phyloP scores from a whole-genome alignment of 2,329 filamentous ascomycete genomes.

The Bipolaris gigantea region DNA sequence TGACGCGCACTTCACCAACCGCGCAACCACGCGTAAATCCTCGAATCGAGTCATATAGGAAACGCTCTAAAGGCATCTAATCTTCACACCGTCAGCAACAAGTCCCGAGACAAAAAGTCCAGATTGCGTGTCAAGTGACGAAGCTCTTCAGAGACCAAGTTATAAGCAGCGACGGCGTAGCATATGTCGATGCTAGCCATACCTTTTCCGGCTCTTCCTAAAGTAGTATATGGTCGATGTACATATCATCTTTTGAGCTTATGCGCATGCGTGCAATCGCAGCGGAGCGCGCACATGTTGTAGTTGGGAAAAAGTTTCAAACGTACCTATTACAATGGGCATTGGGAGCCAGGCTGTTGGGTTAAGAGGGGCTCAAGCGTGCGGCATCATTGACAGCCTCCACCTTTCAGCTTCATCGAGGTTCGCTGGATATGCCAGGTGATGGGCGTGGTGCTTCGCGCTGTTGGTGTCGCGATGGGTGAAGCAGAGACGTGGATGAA shows the following conservation, averaged over 20 bases:
- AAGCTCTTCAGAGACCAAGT: conserved; percentile 48
- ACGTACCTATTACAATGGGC: conserved; percentile 13
- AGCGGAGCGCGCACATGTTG: background rate
- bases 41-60: background rate
- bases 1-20: background rate
- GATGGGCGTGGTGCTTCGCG: background rate
- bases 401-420: background rate
- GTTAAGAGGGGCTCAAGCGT: background rate
- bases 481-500: background rate
- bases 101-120: background rate
- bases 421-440: background rate
- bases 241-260: conserved; percentile 39
- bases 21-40: background rate
- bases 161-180: conserved; percentile 56
- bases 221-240: conserved; percentile 44
- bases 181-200: conserved; percentile 55
- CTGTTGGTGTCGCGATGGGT: background rate
- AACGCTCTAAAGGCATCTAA: background rate
- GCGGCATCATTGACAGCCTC: background rate
- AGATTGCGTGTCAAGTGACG: background rate
- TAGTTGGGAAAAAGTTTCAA: conserved; percentile 4
- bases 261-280: conserved; percentile 1
- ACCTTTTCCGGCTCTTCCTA: conserved; percentile 59
- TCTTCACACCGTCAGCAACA: conserved; percentile 5
- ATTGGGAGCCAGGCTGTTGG: background rate